A percentile compares a stretch with the other conserved stretches of the same genome.
Conservation (phyloP, 2,329 filamentous ascomycete genomes). For the Fusarium kyushuense region DNA sequence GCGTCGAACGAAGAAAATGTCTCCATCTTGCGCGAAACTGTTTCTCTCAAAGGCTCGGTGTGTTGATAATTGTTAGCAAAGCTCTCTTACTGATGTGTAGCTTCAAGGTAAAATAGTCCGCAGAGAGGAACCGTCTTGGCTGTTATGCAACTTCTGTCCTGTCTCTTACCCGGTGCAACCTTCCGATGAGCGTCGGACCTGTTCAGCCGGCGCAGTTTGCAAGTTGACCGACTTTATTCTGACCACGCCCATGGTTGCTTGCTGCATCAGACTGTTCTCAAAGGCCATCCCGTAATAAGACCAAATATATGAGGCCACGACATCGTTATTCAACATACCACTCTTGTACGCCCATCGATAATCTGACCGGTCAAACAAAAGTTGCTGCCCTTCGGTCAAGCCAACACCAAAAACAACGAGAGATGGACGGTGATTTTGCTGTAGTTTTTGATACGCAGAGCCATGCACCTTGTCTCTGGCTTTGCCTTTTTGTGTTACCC, state of each 20-base stretch:
- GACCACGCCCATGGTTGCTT: constrained; percentile 20
- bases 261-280: constrained; percentile 13
- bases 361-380: constrained; percentile 39
- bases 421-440: constrained; percentile 1
- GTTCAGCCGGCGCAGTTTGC: constrained; percentile 10
- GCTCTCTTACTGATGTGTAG: background rate
- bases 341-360: constrained; percentile 32
- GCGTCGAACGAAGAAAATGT: background rate
- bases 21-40: background rate
- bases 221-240: constrained; percentile 30
- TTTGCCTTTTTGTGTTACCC: constrained; percentile 40
- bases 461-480: constrained; percentile 12
- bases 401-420: constrained; percentile 4
- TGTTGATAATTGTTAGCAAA: background rate
- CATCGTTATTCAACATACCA: constrained; percentile 22
- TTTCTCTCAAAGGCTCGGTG: background rate
- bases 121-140: constrained; percentile 1
- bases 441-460: constrained; percentile 23
- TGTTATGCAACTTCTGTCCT: constrained; percentile 12
- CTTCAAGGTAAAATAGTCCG: background rate
- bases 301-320: constrained; percentile 30
- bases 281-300: constrained; percentile 22
- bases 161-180: constrained; percentile 25
- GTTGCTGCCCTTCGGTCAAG: constrained; percentile 13
- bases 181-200: constrained; percentile 32